These are phyloP conservation scores for thale cress (Arabidopsis thaliana) DNA, from an alignment of 345 rosid species.

Conservation along the genomic window DNA sequence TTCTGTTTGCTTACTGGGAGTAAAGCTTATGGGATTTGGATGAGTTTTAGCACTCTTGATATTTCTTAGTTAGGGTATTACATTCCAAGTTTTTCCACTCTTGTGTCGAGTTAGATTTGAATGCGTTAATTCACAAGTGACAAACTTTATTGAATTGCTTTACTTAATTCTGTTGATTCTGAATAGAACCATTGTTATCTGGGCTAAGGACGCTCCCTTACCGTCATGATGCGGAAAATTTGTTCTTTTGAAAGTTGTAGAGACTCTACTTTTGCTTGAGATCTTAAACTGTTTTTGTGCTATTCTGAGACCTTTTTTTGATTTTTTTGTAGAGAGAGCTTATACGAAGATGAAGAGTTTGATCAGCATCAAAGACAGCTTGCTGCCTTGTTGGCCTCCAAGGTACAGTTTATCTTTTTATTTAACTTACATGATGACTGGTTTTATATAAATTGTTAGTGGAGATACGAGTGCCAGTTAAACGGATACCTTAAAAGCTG, in stretches of 20 bases:
- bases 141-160: conserved; percentile 4
- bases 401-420: conserved; percentile 52
- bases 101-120: conserved; percentile 14
- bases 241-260: background rate
- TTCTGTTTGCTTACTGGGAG: conserved; percentile 8
- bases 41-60: background rate
- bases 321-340: conserved; percentile 66
- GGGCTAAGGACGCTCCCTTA: conserved; percentile 9
- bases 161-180: background rate
- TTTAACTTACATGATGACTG: background rate
- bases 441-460: background rate
- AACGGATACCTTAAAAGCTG: background rate
- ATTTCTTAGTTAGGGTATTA: conserved; percentile 6
- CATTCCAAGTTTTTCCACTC: background rate
- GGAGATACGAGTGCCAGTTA: background rate
- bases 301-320: conserved; percentile 9
- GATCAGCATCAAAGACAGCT: conserved; percentile 89
- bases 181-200: background rate
- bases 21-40: conserved; percentile 26
- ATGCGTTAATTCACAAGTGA: background rate
- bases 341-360: conserved; percentile 93
- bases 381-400: conserved; percentile 89
- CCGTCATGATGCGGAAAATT: background rate
- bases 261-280: conserved; percentile 25
- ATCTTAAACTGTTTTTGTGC: conserved; percentile 17